Base-by-base conservation (phyloP, 306 rosid genomes). In the Vicia villosa region DNA sequence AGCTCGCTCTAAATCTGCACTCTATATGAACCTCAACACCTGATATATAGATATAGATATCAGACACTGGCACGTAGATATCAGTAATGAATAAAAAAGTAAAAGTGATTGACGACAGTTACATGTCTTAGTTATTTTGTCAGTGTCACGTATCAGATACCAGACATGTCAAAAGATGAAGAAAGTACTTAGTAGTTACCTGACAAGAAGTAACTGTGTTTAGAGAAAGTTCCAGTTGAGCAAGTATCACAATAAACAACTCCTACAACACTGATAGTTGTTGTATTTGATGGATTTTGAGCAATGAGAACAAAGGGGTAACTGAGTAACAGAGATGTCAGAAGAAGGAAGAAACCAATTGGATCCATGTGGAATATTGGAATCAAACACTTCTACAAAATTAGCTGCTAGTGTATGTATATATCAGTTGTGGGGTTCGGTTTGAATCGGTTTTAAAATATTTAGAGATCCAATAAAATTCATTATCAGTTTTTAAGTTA, bases 201-300 rank as follows among this genome's bases (percentile, higher is more conserved):
- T 61, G 88, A 80, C 69, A 89, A 60, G 69, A 89, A 84, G 80
- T 87, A 89, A 86, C 96, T 83, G 26, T 88, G 83, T 51, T 68
- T 82, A 24, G 93, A 83, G 77, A 89, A 69, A 43, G 75, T 80
- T 76, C 63, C 84, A 75, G 52, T 87, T 40, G 85, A 85, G 75
- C 93, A 89, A 8, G 86, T 68, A 72, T 89, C 96, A 82, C 96
- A 89, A 49, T 83, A 89, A 76, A 89, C 91, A 15, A 77, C 79
- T 17, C 96, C 96, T 1, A 76, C 85, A 1, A 89, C 89, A 0
- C 78, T 83, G 80, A 89, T 89, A 55, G 96, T 66, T 34, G 76
- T 49, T 0, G 73, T 67, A 21, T 72, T 51, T 0, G 74, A 20
- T 15, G 26, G 49, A 11, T 87, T 60, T 37, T 76, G 67, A 65